A percentile compares a stretch with the other conserved stretches of the same genome.
Evolutionary conservation across 371 early-diverging fungal genomes (phyloP).

Genomic region (Nosema muscidifuracis): DNA sequence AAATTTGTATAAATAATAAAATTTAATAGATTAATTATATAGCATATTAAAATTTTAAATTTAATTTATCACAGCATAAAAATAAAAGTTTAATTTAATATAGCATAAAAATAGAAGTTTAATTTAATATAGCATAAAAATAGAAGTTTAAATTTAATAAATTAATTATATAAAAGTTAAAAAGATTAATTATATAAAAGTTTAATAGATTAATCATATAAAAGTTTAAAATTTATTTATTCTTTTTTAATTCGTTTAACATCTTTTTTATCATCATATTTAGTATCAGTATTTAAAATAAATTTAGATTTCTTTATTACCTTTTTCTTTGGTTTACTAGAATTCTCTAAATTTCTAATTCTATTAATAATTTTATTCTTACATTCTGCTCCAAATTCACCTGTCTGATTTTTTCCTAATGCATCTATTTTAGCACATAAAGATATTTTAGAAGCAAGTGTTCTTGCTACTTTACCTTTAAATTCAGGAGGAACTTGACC

Average conservation of each 20-base stretch:
- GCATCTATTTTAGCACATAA: slow-evolving; percentile 85
- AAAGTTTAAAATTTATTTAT: neutral
- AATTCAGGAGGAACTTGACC: slow-evolving; percentile 74
- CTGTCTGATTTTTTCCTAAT: slow-evolving; percentile 58
- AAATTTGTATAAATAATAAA: too few relatives aligned
- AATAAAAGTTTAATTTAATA: neutral
- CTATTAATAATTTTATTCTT: slow-evolving; percentile 24
- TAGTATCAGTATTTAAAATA: neutral
- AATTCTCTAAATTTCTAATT: slow-evolving; percentile 33
- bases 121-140: neutral
- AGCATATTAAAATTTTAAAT: too few relatives aligned
- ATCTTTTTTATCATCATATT: slow-evolving; percentile 33
- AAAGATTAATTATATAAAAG: neutral
- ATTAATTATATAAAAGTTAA: neutral
- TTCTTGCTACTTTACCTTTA: slow-evolving; percentile 83
- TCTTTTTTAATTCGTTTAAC: slow-evolving; percentile 18
- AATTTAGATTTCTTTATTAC: slow-evolving; percentile 18
- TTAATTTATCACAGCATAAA: neutral
- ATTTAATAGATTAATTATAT: too few relatives aligned
- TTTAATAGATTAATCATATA: too few relatives aligned
- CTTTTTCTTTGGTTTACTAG: slow-evolving; percentile 10
- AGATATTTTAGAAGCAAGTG: slow-evolving; percentile 80
- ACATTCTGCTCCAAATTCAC: slow-evolving; percentile 16
- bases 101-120: neutral
- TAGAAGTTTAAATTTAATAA: neutral